phyloP scores from a whole-genome alignment of 169 alveolate species.

The Cryptosporidium ryanae region DNA sequence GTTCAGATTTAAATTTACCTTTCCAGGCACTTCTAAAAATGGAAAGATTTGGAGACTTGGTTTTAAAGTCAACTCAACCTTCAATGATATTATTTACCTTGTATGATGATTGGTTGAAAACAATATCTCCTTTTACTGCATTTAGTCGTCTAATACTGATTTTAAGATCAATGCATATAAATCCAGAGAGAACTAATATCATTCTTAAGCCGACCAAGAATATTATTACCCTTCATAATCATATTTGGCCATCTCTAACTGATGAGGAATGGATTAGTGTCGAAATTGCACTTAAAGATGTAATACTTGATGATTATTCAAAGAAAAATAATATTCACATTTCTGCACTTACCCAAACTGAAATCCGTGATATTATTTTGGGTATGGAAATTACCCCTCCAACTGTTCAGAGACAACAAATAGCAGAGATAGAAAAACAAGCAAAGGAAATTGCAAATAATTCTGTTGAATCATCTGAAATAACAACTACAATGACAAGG shows the following conservation, averaged over 20 bases:
- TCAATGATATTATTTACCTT: slow-evolving; percentile 98
- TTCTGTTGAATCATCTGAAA: slow-evolving; percentile 81
- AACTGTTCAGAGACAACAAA: slow-evolving; percentile 93
- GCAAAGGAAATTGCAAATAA: slow-evolving; percentile 83
- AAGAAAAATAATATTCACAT: slow-evolving; percentile 98
- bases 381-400: slow-evolving; percentile 99
- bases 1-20: slow-evolving; percentile 98
- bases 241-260: slow-evolving; percentile 99
- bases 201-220: slow-evolving; percentile 96
- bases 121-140: slow-evolving; percentile 97
- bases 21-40: slow-evolving; percentile 98
- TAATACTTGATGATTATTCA: slow-evolving; percentile 98
- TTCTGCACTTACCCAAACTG: slow-evolving; percentile 98
- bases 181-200: slow-evolving; percentile 97
- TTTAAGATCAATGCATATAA: slow-evolving; percentile 97
- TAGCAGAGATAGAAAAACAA: slow-evolving; percentile 93
- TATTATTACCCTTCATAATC: slow-evolving; percentile 98
- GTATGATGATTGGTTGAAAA: slow-evolving; percentile 99
- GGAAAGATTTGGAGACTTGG: slow-evolving; percentile 99
- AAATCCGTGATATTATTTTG: slow-evolving; percentile 98
- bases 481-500: slow-evolving; percentile 91
- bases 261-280: slow-evolving; percentile 99
- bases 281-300: slow-evolving; percentile 98
- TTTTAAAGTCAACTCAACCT: slow-evolving; percentile 99
- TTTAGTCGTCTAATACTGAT: slow-evolving; percentile 96